Evolutionary conservation across 345 rosid genomes (phyloP).

Genomic region (Salix purpurea): DNA sequence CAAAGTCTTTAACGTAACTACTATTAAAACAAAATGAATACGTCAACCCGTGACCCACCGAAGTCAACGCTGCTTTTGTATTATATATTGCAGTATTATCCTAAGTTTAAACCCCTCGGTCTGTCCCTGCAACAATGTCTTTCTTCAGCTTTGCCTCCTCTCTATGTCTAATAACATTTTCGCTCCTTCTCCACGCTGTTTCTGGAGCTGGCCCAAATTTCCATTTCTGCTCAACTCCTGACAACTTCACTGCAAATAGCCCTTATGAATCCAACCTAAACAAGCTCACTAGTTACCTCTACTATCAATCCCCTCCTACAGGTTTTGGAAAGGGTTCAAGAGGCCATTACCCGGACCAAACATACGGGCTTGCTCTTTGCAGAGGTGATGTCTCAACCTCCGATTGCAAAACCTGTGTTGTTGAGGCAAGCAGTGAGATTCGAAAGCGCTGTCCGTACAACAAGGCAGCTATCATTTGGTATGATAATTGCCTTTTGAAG

Average conservation of each 20-base stretch:
- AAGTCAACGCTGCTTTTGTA: neutral
- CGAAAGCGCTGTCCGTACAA: neutral
- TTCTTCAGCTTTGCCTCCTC: constrained; percentile 1
- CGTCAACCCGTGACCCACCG: neutral
- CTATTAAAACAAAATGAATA: neutral
- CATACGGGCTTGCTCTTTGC: constrained; percentile 1
- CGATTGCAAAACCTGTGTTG: neutral
- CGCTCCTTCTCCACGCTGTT: constrained; percentile 30
- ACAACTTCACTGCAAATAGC: constrained; percentile 27
- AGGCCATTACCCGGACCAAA: neutral
- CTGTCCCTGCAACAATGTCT: constrained; percentile 14
- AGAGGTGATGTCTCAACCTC: neutral
- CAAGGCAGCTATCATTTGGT: constrained; percentile 5
- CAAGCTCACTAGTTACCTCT: constrained; percentile 21
- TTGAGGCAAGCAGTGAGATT: neutral
- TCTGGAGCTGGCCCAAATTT: constrained; percentile 28
- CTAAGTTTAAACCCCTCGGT: neutral
- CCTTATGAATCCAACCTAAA: constrained; percentile 34
- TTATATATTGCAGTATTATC: neutral
- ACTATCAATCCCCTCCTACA: neutral
- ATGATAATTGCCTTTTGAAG: constrained; percentile 11
- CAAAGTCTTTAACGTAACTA: too few species aligned
- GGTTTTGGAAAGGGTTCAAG: neutral
- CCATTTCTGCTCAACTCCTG: constrained; percentile 39
- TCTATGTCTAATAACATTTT: constrained; percentile 1